These are phyloP conservation scores for Penicillium psychrosexuale DNA, from an alignment of 2,329 filamentous ascomycete species.

Conservation along the genomic window DNA sequence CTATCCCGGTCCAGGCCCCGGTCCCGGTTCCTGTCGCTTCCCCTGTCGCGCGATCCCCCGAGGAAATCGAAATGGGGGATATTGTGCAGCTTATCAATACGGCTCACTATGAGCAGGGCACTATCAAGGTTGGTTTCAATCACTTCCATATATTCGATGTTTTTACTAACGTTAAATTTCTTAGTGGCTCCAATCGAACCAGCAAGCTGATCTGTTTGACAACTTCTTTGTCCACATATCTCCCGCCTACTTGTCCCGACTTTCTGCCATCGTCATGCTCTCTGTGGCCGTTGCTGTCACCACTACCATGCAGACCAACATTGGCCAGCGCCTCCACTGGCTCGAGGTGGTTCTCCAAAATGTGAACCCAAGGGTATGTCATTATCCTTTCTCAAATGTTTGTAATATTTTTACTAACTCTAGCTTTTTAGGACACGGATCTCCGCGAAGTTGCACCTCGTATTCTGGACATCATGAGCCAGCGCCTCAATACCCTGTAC, in stretches of 20 bases:
- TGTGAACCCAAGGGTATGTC: constrained; percentile 53
- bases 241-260: constrained; percentile 54
- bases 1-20: neutral
- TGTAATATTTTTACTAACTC: neutral
- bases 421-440: constrained; percentile 47
- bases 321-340: constrained; percentile 57
- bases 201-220: constrained; percentile 60
- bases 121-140: constrained; percentile 40
- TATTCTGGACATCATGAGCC: constrained; percentile 59
- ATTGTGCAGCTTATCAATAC: constrained; percentile 42
- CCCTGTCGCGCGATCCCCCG: constrained; percentile 24
- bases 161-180: constrained; percentile 18
- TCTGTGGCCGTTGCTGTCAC: constrained; percentile 63
- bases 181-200: constrained; percentile 61
- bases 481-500: constrained; percentile 57
- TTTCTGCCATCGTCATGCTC: constrained; percentile 58
- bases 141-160: neutral
- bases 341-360: constrained; percentile 54
- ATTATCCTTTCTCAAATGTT: neutral
- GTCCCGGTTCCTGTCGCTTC: constrained; percentile 12
- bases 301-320: constrained; percentile 52
- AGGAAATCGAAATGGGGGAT: constrained; percentile 43
- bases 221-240: constrained; percentile 58
- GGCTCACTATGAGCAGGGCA: constrained; percentile 44
- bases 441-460: constrained; percentile 56